phyloP scores from a whole-genome alignment of 2,329 filamentous ascomycete genomes.

The Chaetomium globosum region DNA sequence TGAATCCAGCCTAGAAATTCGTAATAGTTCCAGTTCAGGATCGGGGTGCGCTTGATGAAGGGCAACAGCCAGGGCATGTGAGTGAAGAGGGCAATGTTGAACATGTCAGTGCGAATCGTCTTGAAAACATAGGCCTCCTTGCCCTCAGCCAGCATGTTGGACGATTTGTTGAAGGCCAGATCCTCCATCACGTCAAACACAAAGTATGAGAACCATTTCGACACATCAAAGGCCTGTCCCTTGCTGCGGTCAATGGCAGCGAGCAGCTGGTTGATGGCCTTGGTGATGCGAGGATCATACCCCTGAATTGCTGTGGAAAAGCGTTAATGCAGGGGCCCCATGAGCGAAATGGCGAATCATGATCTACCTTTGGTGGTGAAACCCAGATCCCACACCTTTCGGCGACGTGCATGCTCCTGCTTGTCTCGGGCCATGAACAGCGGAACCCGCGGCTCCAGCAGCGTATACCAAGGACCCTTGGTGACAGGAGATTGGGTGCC shows the following conservation, averaged over 20 bases:
- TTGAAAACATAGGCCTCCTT: conserved; percentile 29
- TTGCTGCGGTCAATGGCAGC: conserved; percentile 20
- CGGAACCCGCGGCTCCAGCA: conserved; percentile 39
- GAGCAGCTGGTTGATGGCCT: conserved; percentile 29
- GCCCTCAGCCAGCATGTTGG: conserved; percentile 29
- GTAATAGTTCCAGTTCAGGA: conserved; percentile 31
- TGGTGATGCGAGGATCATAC: conserved; percentile 33
- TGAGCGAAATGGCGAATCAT: neutral
- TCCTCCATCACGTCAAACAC: conserved; percentile 33
- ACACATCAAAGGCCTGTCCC: conserved; percentile 22
- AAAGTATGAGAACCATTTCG: conserved; percentile 28
- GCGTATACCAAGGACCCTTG: conserved; percentile 44
- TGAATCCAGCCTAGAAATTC: conserved; percentile 31
- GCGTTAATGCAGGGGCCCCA: neutral
- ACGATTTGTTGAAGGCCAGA: conserved; percentile 31
- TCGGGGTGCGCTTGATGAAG: conserved; percentile 31
- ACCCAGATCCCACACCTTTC: conserved; percentile 43
- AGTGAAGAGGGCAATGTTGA: conserved; percentile 31
- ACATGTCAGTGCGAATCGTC: conserved; percentile 33
- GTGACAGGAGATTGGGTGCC: conserved; percentile 38
- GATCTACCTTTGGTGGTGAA: conserved; percentile 38
- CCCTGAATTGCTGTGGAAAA: conserved; percentile 23
- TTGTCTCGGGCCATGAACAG: conserved; percentile 42
- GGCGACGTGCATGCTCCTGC: conserved; percentile 39
- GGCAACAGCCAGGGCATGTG: conserved; percentile 32